Evolutionary conservation across 306 rosid genomes (phyloP), one percentile per base, ranked within the genome.

Genomic region (Cicer pinnatifidum): DNA sequence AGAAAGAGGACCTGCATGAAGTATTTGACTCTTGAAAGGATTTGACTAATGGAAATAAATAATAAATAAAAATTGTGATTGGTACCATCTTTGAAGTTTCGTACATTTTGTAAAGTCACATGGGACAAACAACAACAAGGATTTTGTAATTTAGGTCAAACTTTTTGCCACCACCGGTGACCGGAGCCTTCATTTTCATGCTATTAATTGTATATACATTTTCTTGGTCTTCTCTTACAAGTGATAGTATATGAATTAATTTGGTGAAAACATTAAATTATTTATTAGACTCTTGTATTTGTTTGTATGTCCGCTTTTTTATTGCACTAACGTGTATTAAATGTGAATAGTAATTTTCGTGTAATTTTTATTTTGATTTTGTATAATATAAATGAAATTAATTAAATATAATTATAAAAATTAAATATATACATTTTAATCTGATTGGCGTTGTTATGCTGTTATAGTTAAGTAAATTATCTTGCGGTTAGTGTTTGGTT

Each of bases 81-180:
- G 78, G 74, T 56, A 52, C 59, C 82, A 71, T 77, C 87, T 79
- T 88, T 85, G 97, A 91, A 91, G 91, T 82, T 89, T 89, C 96
- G 67, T 79, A 73, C 78, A 43, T 52, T 41, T 52, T 58, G 73
- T 69, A 38, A 77, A 74, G 83, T 84, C 91, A 84, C 86, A 85
- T 80, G 82, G 79, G 48, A 59, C 81, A 67, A 75, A 70, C 12
- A 69, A 58, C 66, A 65, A 35, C 53, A 71, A 62, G n/a, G 60
- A 80, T 56, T 59, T 59, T 12, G 33, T 77, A 74, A 74, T 66
- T 75, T 11, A 13, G 43, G 96, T 85, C 89, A 82, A 87, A 76
- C 54, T 15, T 85, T 86, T 66, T 81, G 84, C 76, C 81, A 58
- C 71, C 75, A 8, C 73, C 52, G 44, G 76, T 78, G 76, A 81